phyloP scores from a whole-genome alignment of 176 grass and related monocot genomes.

The Phoenix dactylifera region DNA sequence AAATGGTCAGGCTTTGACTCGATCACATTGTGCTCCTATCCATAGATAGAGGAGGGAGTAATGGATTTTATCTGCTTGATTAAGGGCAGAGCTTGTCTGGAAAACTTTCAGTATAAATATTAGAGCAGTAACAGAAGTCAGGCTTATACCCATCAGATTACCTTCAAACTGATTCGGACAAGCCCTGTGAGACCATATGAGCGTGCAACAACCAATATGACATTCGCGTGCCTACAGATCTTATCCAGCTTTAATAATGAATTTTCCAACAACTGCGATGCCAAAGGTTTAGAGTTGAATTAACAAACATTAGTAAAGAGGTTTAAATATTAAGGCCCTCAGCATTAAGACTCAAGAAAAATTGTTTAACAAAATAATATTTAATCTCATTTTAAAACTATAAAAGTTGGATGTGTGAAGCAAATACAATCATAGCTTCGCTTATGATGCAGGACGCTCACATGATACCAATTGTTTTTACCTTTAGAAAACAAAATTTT shows the following conservation, averaged over 20 bases:
- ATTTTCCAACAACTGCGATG: slow-evolving; percentile 56
- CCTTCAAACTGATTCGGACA: slow-evolving; percentile 85
- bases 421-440: too few species aligned
- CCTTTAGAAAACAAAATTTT: too few species aligned
- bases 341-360: too few species aligned
- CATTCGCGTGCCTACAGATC: slow-evolving; percentile 68
- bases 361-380: too few species aligned
- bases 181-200: slow-evolving; percentile 88
- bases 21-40: slow-evolving; percentile 65
- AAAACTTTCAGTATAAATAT: too few species aligned
- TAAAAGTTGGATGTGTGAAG: too few species aligned
- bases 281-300: slow-evolving; percentile 13
- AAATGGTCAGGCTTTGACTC: slow-evolving; percentile 98
- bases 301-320: slow-evolving; percentile 1
- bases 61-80: slow-evolving; percentile 9
- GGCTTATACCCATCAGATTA: slow-evolving; percentile 24
- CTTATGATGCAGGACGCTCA: too few species aligned
- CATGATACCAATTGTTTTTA: too few species aligned
- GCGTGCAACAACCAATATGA: slow-evolving; percentile 65
- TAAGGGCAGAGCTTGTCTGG: too few species aligned
- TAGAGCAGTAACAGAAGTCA: background rate
- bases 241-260: slow-evolving; percentile 74
- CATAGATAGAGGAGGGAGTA: slow-evolving; percentile 8
- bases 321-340: too few species aligned
- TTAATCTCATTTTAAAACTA: too few species aligned